Conservation (phyloP, 2,329 filamentous ascomycete genomes). For the Hypoxylon sp. region DNA sequence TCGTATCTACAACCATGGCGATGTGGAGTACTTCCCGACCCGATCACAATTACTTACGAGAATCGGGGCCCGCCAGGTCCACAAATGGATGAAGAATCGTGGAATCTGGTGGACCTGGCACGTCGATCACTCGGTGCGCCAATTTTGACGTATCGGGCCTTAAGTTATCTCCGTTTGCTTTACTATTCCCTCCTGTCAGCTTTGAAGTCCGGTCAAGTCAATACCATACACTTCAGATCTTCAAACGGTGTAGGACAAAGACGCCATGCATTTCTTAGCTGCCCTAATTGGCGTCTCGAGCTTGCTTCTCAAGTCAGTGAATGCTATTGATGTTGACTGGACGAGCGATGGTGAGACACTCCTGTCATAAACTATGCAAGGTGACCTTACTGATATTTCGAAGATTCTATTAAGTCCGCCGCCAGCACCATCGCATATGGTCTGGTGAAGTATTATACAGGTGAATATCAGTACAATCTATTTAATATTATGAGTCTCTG, state of each 20-base stretch:
- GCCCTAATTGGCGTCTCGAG: constrained; percentile 27
- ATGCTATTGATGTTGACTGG: constrained; percentile 41
- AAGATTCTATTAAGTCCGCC: constrained; percentile 43
- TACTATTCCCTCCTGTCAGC: constrained; percentile 20
- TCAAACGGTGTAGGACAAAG: constrained; percentile 15
- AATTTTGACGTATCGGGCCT: constrained; percentile 22
- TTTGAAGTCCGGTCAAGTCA: constrained; percentile 6
- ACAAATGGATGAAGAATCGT: constrained; percentile 28
- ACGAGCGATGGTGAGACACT: constrained; percentile 38
- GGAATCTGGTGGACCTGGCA: constrained; percentile 15
- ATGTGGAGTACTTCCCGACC: constrained; percentile 24
- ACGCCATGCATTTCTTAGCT: constrained; percentile 32
- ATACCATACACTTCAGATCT: constrained; percentile 9
- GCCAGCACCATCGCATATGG: constrained; percentile 45
- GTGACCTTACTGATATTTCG: constrained; percentile 24
- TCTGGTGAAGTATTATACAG: constrained; percentile 43
- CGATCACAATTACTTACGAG: constrained; percentile 21
- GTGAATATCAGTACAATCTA: constrained; percentile 13
- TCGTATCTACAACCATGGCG: constrained; percentile 9
- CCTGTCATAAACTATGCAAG: not conserved
- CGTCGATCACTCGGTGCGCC: constrained; percentile 24
- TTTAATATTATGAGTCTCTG: not conserved
- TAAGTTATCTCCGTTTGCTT: constrained; percentile 28
- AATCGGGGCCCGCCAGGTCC: constrained; percentile 25
- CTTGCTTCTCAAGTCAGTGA: constrained; percentile 33